Base-by-base conservation (phyloP, 2,329 filamentous ascomycete genomes). In the Aspergillus hiratsukae region DNA sequence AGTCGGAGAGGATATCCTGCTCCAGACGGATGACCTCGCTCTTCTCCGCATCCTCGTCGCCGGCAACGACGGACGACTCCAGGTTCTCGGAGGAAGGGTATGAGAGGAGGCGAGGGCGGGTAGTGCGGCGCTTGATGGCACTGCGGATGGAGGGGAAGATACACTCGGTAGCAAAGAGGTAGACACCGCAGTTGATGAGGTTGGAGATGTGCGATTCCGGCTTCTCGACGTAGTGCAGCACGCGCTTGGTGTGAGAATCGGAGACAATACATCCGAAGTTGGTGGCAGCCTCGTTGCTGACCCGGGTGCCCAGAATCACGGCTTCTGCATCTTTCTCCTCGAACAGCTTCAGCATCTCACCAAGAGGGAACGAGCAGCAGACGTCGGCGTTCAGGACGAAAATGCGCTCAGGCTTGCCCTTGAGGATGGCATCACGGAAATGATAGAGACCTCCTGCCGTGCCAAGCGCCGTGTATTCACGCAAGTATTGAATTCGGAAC, bases 251-350 rank as follows among this genome's bases (percentile, higher is more conserved):
- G 78, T 97, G 91, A 46, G 88, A 80, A 75, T 99, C 94, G 55
- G 90, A 94, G 56, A 97, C 94, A 70, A 97, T 96, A 82, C 94
- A 99, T 61, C 94, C 94, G 73, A 97, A 99, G 81, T 97, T 97
- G 68, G 85, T 89, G 31, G 94, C 93, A 21, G 92, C 89, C 56
- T 97, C 93, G 70, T 95, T 90, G 71, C 86, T 87, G 57, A 97
- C 91, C 54, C 91, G 83, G 43, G 94, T 99, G 53, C 94, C 94
- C 62, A 99, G 81, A 73, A 99, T 97, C 64, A 97, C 89, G 31
- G 94, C 94, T 80, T 97, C 94, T 56, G 93, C 94, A 68, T 97
- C 90, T 79, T 91, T 96, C 73, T 96, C 92, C 69, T 91, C 88
- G 74, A 95, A 96, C 65, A 97, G 83, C 75, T 88, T 87, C 62